A percentile compares a stretch with the other conserved stretches of the same genome.
Conservation (phyloP, 768 basidiomycete species). For the Tulasnella calospora region DNA sequence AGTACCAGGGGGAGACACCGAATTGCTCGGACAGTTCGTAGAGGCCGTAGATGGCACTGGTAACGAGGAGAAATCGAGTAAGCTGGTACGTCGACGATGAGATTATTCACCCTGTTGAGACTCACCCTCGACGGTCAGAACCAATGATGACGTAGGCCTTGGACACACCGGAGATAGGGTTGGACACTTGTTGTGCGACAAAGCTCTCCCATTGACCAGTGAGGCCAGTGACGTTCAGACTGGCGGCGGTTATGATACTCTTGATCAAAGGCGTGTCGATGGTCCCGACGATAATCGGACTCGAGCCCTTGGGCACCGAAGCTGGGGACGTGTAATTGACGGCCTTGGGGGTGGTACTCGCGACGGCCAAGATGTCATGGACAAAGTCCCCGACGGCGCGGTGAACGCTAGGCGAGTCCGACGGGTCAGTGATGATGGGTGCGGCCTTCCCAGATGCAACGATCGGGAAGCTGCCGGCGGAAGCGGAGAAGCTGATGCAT, state of each 20-base stretch:
- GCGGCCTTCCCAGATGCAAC: conserved; percentile 19
- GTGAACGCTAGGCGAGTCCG: conserved; percentile 62
- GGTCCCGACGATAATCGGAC: conserved; percentile 61
- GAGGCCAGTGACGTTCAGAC: conserved; percentile 53
- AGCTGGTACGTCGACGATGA: background rate
- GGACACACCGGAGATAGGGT: conserved; percentile 53
- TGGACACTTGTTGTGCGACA: conserved; percentile 48
- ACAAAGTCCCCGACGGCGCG: conserved; percentile 57
- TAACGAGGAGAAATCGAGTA: background rate
- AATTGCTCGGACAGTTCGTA: conserved; percentile 63
- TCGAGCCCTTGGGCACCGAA: conserved; percentile 33
- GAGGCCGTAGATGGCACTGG: conserved; percentile 52
- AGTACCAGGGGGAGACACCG: conserved; percentile 38
- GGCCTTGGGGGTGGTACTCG: conserved; percentile 48
- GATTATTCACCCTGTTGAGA: background rate
- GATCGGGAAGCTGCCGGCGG: conserved; percentile 25
- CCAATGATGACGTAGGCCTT: conserved; percentile 66
- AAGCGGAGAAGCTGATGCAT: conserved; percentile 24
- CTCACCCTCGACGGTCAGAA: conserved; percentile 55
- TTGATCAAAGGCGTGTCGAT: conserved; percentile 53
- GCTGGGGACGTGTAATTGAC: conserved; percentile 48
- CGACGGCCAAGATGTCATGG: conserved; percentile 58
- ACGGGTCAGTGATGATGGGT: conserved; percentile 32
- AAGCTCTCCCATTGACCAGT: conserved; percentile 66
- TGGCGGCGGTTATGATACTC: conserved; percentile 48